Conservation (phyloP, 225 moss, liverwort and hornwort genomes). For the Bryoerythrophyllum caledonicum region DNA sequence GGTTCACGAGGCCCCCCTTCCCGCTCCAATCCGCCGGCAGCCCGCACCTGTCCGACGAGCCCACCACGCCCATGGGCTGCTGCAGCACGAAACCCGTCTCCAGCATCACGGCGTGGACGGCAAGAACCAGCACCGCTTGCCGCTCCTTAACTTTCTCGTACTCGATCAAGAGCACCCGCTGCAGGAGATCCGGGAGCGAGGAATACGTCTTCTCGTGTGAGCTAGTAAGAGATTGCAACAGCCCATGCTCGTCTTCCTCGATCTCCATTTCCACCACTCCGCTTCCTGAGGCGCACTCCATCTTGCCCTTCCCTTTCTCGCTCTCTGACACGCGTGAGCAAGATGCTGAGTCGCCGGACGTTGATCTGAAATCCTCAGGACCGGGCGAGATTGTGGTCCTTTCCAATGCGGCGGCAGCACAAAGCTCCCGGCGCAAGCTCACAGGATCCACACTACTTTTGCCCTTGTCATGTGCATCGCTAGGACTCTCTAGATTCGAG, state of each 20-base stretch:
- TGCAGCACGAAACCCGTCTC: conserved; percentile 86
- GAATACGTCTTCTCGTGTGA: conserved; percentile 15
- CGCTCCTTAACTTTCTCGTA: conserved; percentile 66
- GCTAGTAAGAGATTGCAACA: conserved; percentile 17
- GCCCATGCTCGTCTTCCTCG: conserved; percentile 40
- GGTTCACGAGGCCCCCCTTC: conserved; percentile 66
- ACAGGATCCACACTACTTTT: conserved; percentile 34
- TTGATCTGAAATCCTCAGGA: conserved; percentile 12
- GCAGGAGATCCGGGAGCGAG: conserved; percentile 80
- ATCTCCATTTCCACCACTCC: conserved; percentile 41
- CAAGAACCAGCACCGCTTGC: conserved; percentile 69
- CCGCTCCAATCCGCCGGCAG: conserved; percentile 75
- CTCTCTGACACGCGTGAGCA: conserved; percentile 26
- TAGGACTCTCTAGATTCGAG: conserved; percentile 35
- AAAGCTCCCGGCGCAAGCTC: conserved; percentile 62
- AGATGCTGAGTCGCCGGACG: conserved; percentile 37
- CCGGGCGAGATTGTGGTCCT: conserved; percentile 41
- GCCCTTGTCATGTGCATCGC: conserved; percentile 15
- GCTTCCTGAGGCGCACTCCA: conserved; percentile 35
- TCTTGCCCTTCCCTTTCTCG: conserved; percentile 42
- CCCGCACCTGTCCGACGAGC: conserved; percentile 50
- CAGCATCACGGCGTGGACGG: conserved; percentile 92
- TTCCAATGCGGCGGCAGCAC: conserved; percentile 71
- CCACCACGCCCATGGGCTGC: conserved; percentile 39
- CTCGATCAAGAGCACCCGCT: conserved; percentile 68